Conservation (phyloP, 805 yeast genomes). For the Candida sphagnicola region DNA sequence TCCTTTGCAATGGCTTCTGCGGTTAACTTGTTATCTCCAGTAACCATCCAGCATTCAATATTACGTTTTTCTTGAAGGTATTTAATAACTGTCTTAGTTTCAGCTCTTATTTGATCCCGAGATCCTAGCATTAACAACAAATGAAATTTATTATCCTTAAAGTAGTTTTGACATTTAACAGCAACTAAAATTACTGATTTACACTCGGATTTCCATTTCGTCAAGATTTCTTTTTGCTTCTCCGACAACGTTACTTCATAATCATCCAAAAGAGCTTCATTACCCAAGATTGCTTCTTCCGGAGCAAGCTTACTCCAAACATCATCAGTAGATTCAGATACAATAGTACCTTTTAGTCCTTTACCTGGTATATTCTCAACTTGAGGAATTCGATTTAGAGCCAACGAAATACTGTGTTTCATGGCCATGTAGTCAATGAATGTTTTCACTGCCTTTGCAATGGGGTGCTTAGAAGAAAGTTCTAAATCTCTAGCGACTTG, state of each 20-base stretch:
- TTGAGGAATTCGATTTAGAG: slow-evolving; percentile 38
- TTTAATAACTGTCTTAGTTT: slow-evolving; percentile 48
- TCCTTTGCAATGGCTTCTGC: slow-evolving; percentile 65
- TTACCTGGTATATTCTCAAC: slow-evolving; percentile 57
- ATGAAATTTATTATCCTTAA: slow-evolving; percentile 26
- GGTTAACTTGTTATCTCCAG: slow-evolving; percentile 68
- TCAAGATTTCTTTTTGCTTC: slow-evolving; percentile 25
- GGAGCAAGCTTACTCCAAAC: slow-evolving; percentile 33
- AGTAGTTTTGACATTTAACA: slow-evolving; percentile 24
- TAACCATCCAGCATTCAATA: slow-evolving; percentile 68
- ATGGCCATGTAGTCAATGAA: slow-evolving; percentile 30
- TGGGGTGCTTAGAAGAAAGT: slow-evolving; percentile 62
- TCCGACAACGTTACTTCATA: slow-evolving; percentile 35
- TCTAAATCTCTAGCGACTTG: slow-evolving; percentile 61
- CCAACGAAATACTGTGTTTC: slow-evolving; percentile 12
- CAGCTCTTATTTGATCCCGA: slow-evolving; percentile 58
- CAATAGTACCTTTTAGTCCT: slow-evolving; percentile 49
- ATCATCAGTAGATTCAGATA: slow-evolving; percentile 14
- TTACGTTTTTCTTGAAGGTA: slow-evolving; percentile 33
- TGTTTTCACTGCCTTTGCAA: slow-evolving; percentile 52
- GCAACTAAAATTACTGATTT: slow-evolving; percentile 63
- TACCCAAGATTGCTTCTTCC: slow-evolving; percentile 48
- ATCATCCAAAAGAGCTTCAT: slow-evolving; percentile 55
- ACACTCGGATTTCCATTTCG: slow-evolving; percentile 58
- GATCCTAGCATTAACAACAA: slow-evolving; percentile 51